Percentiles rank a stretch among this genome's conserved stretches.
These are phyloP conservation scores for Didymella lethalis DNA, from an alignment of 2,329 filamentous ascomycete species.

Conservation along the genomic window DNA sequence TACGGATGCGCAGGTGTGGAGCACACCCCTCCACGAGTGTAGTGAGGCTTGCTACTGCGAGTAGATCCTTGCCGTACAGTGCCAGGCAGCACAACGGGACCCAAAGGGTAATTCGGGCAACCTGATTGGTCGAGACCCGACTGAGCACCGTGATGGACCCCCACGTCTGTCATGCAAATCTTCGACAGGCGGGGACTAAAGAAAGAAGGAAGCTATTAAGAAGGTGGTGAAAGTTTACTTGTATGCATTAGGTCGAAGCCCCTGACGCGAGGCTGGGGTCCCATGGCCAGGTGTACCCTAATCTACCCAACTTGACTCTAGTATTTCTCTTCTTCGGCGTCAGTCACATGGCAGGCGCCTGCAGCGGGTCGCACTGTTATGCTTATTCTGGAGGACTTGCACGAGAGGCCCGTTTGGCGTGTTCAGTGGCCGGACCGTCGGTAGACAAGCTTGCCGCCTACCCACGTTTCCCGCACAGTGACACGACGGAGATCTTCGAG, in stretches of 20 bases:
- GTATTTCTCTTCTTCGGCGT: not conserved
- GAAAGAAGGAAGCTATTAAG: not conserved
- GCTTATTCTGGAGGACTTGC: constrained; percentile 6
- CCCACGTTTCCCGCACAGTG: constrained; percentile 72
- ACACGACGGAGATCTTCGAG: constrained; percentile 62
- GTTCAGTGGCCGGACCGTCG: constrained; percentile 23
- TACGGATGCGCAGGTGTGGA: constrained; percentile 3
- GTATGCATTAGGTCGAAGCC: constrained; percentile 5
- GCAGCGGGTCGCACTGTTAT: constrained; percentile 1
- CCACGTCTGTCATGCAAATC: constrained; percentile 9
- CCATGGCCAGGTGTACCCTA: constrained; percentile 12
- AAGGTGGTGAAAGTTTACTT: constrained; percentile 3
- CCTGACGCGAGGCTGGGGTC: not conserved
- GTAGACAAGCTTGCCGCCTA: constrained; percentile 62
- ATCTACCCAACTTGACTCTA: constrained; percentile 1
- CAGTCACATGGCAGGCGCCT: constrained; percentile 2
- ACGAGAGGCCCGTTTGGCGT: constrained; percentile 13
- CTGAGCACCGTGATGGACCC: constrained; percentile 21
- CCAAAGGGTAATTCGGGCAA: not conserved
- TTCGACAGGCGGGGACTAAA: not conserved
- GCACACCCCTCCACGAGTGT: not conserved
- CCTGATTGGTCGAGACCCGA: not conserved
- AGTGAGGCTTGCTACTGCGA: constrained; percentile 9
- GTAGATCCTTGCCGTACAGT: not conserved
- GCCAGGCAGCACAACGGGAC: not conserved